Conservation (phyloP, 192 early-diverging fungal genomes). For the Backusella westeae region DNA sequence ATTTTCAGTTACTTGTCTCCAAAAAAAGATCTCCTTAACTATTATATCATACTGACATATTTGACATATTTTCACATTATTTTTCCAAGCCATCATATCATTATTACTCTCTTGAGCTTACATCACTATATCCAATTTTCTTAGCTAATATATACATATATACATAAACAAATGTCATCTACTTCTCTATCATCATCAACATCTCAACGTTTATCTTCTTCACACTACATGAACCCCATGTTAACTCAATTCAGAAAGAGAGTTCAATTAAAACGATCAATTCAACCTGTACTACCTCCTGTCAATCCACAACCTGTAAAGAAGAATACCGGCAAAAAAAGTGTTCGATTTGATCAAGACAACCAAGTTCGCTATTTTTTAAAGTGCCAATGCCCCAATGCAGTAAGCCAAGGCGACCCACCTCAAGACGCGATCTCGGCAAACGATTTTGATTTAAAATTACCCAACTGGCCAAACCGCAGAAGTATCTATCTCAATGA, state of each 20-base stretch:
- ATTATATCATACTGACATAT: too few relatives aligned
- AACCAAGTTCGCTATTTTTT: constrained; percentile 72
- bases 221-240: constrained; percentile 6
- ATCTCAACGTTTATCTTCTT: background rate
- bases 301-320: background rate
- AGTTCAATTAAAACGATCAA: background rate
- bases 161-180: background rate
- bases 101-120: too few relatives aligned
- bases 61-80: background rate
- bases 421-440: constrained; percentile 26
- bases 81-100: background rate
- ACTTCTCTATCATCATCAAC: background rate
- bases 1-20: background rate
- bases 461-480: constrained; percentile 35
- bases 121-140: background rate
- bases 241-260: constrained; percentile 5
- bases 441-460: constrained; percentile 28
- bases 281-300: background rate
- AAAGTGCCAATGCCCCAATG: constrained; percentile 61
- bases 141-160: background rate
- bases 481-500: constrained; percentile 55
- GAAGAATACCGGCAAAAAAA: constrained; percentile 35
- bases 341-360: constrained; percentile 68
- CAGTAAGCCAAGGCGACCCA: constrained; percentile 40
- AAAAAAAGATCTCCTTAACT: background rate